Evolutionary conservation across 495 filamentous ascomycete species (phyloP).

Genomic region (Staphylotrichum tortipilum): DNA sequence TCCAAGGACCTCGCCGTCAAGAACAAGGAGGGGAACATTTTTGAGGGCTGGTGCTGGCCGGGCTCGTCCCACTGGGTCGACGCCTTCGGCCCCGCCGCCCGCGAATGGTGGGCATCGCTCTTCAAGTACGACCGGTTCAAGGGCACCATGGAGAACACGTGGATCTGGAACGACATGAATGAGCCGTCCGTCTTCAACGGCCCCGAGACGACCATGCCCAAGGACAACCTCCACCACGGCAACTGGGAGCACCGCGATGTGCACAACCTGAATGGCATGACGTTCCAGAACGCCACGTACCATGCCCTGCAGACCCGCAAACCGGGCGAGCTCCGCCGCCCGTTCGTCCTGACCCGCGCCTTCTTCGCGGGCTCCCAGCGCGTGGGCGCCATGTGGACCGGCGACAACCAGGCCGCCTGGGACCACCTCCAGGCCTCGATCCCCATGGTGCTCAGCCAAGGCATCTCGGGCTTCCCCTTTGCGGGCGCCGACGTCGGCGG

Average conservation of each 20-base stretch:
- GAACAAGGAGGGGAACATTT: conserved; percentile 83
- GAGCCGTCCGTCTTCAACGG: conserved; percentile 98
- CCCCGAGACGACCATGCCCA: conserved; percentile 94
- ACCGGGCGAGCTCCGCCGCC: conserved; percentile 64
- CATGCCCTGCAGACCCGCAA: conserved; percentile 72
- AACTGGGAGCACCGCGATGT: conserved; percentile 96
- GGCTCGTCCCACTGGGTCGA: conserved; percentile 95
- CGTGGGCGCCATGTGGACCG: conserved; percentile 93
- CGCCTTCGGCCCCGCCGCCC: conserved; percentile 79
- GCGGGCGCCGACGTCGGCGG: conserved; percentile 93
- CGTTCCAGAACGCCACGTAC: conserved; percentile 87
- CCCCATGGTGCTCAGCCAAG: conserved; percentile 87
- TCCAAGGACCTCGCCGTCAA: conserved; percentile 71
- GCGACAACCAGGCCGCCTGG: conserved; percentile 92
- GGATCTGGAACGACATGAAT: conserved; percentile 99
- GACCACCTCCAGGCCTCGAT: conserved; percentile 76
- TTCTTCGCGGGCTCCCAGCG: conserved; percentile 89
- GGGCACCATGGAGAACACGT: conserved; percentile 71
- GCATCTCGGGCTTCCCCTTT: conserved; percentile 89
- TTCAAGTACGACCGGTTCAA: conserved; percentile 84
- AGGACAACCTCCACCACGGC: conserved; percentile 85
- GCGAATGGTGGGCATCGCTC: conserved; percentile 79
- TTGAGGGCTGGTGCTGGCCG: conserved; percentile 98
- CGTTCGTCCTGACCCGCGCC: conserved; percentile 85
- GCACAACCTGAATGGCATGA: conserved; percentile 91